Conservation (phyloP, 306 rosid species). For the Senna tora region DNA sequence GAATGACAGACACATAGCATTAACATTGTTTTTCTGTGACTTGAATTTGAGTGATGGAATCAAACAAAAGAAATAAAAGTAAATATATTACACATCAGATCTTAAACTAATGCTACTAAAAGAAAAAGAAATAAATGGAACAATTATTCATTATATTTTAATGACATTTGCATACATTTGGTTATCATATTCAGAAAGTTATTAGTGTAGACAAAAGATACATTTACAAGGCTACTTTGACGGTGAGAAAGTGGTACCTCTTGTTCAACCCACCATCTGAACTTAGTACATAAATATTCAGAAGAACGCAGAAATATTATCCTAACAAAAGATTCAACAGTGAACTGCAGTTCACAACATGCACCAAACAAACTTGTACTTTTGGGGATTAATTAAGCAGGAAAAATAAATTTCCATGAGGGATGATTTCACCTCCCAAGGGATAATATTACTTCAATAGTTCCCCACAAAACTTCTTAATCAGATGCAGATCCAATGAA, state of each 20-base stretch:
- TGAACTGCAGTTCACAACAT: constrained; percentile 7
- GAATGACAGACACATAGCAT: not conserved
- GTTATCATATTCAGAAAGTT: not conserved
- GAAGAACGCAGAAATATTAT: not conserved
- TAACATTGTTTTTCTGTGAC: constrained; percentile 4
- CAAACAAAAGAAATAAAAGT: constrained; percentile 4
- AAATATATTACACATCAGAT: not conserved
- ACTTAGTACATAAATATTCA: constrained; percentile 1
- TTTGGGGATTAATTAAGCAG: not conserved
- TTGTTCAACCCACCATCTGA: constrained; percentile 11
- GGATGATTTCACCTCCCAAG: not conserved
- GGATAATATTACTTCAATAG: not conserved
- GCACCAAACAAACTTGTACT: not conserved
- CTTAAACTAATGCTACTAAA: not conserved
- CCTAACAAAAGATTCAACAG: not conserved
- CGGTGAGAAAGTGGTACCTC: not conserved
- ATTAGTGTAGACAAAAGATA: not conserved
- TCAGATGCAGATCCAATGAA: not conserved
- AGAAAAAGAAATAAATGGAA: constrained; percentile 3
- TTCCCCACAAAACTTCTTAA: not conserved
- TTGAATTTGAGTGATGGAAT: constrained; percentile 13
- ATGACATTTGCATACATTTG: not conserved
- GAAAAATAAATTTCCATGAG: not conserved
- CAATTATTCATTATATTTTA: not conserved
- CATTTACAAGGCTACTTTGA: not conserved